Conservation (phyloP, 768 basidiomycete species). For the Suillus weaverae region DNA sequence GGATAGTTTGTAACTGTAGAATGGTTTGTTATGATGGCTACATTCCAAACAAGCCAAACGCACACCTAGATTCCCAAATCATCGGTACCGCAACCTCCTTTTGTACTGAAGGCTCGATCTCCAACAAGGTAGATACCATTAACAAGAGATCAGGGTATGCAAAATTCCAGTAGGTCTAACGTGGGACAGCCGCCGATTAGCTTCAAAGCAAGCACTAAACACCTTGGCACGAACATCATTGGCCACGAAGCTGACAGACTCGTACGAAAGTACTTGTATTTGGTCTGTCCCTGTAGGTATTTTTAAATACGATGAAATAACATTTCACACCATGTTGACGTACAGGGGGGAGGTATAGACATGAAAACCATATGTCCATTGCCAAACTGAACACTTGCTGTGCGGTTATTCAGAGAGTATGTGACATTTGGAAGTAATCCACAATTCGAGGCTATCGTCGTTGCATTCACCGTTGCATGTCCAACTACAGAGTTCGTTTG, state of each 20-base stretch:
- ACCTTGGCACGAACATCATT: too few species aligned
- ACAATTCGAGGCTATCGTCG: background rate
- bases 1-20: rapidly evolving
- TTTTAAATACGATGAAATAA: background rate
- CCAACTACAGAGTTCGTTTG: background rate
- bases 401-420: background rate
- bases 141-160: too few species aligned
- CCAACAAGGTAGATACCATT: background rate
- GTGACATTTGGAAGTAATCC: background rate
- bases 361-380: too few species aligned
- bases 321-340: background rate
- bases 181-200: too few species aligned
- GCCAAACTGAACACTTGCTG: too few species aligned
- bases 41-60: background rate
- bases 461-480: constrained; percentile 10
- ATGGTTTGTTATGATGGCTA: background rate
- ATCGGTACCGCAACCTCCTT: background rate
- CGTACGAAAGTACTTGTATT: background rate
- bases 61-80: background rate
- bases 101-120: background rate
- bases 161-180: background rate
- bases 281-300: background rate
- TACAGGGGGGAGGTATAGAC: background rate
- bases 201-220: too few species aligned
- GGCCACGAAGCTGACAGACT: too few species aligned